phyloP scores from a whole-genome alignment of 345 rosid species.

The Gossypium ekmanianum region DNA sequence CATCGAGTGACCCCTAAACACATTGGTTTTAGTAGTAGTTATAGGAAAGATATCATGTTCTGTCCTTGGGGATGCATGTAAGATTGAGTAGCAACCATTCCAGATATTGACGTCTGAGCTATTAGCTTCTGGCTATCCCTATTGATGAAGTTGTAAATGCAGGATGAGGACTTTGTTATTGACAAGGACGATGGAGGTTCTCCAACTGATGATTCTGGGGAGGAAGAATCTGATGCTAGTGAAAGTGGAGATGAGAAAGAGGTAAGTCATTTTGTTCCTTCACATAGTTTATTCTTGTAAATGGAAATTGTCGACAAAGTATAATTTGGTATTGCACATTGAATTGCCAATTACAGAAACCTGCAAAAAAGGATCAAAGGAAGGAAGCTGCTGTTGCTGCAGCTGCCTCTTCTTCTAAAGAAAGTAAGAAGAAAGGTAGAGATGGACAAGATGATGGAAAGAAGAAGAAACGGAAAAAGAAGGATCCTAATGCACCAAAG shows the following conservation, averaged over 20 bases:
- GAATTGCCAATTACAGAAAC: conserved; percentile 49
- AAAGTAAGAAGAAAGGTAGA: conserved; percentile 60
- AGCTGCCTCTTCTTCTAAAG: conserved; percentile 45
- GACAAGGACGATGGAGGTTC: conserved; percentile 90
- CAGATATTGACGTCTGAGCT: not conserved
- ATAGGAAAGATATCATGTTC: not conserved
- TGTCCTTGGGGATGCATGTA: not conserved
- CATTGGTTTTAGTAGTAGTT: not conserved
- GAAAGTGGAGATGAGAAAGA: conserved; percentile 69
- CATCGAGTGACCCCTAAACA: not conserved
- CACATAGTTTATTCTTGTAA: not conserved
- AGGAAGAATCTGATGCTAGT: conserved; percentile 64
- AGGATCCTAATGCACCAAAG: conserved; percentile 97
- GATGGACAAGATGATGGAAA: conserved; percentile 70
- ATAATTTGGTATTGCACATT: not conserved
- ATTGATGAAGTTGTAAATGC: conserved; percentile 14
- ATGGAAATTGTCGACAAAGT: no score
- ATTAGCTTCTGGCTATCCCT: not conserved
- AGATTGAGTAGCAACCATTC: not conserved
- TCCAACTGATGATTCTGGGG: conserved; percentile 97
- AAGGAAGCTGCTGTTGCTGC: conserved; percentile 50
- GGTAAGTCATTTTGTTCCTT: conserved; percentile 41
- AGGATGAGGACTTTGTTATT: conserved; percentile 92
- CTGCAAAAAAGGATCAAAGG: conserved; percentile 54
- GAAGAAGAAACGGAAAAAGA: conserved; percentile 78